phyloP scores from a whole-genome alignment of 176 grass and related monocot genomes.

The Rhynchospora tenuis region DNA sequence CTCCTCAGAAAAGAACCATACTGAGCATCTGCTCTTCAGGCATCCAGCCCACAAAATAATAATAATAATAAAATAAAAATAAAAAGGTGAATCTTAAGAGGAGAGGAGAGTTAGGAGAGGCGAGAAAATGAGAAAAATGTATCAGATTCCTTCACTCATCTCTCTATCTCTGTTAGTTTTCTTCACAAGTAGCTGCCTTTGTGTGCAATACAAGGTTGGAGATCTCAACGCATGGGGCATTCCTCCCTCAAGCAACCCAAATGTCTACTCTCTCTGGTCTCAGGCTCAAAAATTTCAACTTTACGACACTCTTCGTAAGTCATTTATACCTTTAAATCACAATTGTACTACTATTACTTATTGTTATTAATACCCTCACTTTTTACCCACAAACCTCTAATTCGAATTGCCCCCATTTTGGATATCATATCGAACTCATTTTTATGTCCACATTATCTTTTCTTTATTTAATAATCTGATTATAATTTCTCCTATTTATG shows the following conservation, averaged over 20 bases:
- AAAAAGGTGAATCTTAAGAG: background rate
- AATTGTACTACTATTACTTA: background rate
- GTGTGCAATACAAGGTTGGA: slow-evolving; percentile 73
- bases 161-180: slow-evolving; percentile 9
- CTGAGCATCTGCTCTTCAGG: background rate
- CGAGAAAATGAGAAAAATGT: background rate
- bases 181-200: slow-evolving; percentile 18
- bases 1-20: background rate
- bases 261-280: slow-evolving; percentile 57
- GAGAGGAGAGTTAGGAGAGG: background rate
- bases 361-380: background rate
- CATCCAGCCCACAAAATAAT: background rate
- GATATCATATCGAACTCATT: too few relatives aligned
- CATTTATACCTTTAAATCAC: too few relatives aligned
- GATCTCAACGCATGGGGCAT: slow-evolving; percentile 65
- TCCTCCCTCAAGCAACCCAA: slow-evolving; percentile 47
- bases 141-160: slow-evolving; percentile 11
- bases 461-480: background rate
- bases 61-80: background rate
- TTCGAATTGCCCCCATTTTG: too few relatives aligned
- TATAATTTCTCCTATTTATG: background rate
- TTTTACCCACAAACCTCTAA: too few relatives aligned
- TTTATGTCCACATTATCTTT: background rate
- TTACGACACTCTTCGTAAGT: slow-evolving; percentile 68
- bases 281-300: slow-evolving; percentile 43